Base-by-base conservation (phyloP, 202 grass and related monocot genomes). In the Musa balbisiana region DNA sequence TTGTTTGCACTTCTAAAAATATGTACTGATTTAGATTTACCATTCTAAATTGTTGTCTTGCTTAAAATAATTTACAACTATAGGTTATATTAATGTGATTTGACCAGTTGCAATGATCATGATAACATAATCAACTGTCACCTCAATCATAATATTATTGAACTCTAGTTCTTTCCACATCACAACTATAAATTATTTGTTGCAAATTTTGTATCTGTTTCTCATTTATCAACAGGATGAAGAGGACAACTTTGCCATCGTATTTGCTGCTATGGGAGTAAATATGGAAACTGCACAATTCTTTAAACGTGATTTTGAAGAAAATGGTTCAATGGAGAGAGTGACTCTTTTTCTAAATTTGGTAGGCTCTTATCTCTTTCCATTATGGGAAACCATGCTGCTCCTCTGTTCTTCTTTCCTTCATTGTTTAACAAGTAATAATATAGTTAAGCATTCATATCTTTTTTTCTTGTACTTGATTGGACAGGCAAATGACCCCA, bases 211-310 rank as follows among this genome's bases (percentile, higher is more conserved):
- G 8, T 75, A 67, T 50, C 82, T 50, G 51, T 81, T 76, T 66
- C 49, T 43, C 69, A 49, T 33, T 51, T 73, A 84, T 19, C n/a
- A 65, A 66, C 71, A 98, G 89, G 91, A 88, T 82, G 91, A 89
- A 84, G 95, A 99, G 1, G 95, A 99, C 75, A 99, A 99, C 74
- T 99, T 99, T 72, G 95, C 95, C 77, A 99, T 99, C 29, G 95
- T 99, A n/a, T 99, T 99, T 92, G 95, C 95, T 20, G 95, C 95
- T 83, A 95, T 99, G 95, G 95, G 95, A 85, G 95, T 99, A 52
- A 99, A 99, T 66, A 99, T 94, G 95, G 95, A 99, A 88, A 99
- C 95, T 49, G 91, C 95, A 22, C 91, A 94, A 78, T 98, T 98
- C 77, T 98, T 98, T 77, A 99, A 99, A 83, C 95, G 95, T 74